Evolutionary conservation across 805 yeast genomes (phyloP).

Genomic region (Spathaspora sp.): DNA sequence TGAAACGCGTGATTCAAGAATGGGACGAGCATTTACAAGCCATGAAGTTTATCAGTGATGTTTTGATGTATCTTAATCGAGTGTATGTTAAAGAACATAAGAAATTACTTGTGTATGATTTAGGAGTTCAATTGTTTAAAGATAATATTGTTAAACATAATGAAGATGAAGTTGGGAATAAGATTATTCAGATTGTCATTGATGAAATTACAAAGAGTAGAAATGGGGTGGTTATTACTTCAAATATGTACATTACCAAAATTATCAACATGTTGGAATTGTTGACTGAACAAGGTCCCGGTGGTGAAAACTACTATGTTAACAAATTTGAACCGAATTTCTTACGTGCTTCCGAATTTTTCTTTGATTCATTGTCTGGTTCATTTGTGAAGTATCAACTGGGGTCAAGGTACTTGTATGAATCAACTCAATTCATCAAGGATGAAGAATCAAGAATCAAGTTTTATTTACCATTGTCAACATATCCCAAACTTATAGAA

Average conservation of each 20-base stretch:
- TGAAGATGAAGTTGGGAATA: conserved; percentile 47
- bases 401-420: conserved; percentile 55
- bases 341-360: conserved; percentile 50
- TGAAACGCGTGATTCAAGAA: conserved; percentile 34
- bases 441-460: conserved; percentile 60
- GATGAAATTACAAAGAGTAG: conserved; percentile 56
- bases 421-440: conserved; percentile 48
- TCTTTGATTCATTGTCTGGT: conserved; percentile 46
- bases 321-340: conserved; percentile 65
- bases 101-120: conserved; percentile 63
- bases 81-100: conserved; percentile 74
- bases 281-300: conserved; percentile 39
- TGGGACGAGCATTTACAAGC: conserved; percentile 75
- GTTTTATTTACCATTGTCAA: conserved; percentile 50
- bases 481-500: conserved; percentile 51
- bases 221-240: conserved; percentile 47
- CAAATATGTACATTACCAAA: conserved; percentile 54
- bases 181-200: conserved; percentile 47
- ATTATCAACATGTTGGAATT: conserved; percentile 70
- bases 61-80: conserved; percentile 80
- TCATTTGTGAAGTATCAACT: conserved; percentile 40
- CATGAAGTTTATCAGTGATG: conserved; percentile 79
- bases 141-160: conserved; percentile 53
- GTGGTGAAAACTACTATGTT: conserved; percentile 60
- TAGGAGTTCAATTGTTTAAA: conserved; percentile 67